Evolutionary conservation across 129 eudicot genomes (phyloP), one percentile per base, ranked within the genome.

Genomic region (Lactuca sativa): DNA sequence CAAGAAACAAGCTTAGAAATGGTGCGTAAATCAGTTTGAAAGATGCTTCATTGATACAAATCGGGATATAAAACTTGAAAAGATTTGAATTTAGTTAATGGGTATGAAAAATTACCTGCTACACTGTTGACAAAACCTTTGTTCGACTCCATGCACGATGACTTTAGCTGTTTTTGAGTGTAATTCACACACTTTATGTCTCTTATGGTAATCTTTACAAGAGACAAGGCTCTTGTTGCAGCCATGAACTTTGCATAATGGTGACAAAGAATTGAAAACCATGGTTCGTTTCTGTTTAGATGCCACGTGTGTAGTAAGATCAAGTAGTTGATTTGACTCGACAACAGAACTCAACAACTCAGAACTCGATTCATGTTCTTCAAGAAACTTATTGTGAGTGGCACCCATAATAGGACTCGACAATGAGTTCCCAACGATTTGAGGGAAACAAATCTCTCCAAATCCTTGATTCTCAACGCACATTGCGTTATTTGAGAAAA

Each of bases 101-200:
- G 43, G 62, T 33, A 57, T 7, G 67, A 74, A 71, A 16, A 71
- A 31, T 56, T 73, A 90, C 97, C 96, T 87, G 91, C 95, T 87
- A 80, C 97, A 90, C 77, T 90, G 89, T 81, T 90, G 97, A 74
- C 97, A 90, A 74, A 90, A 90, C 76, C 97, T 90, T 78, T 86
- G 97, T 83, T 84, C 83, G 64, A 87, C 56, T 52, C 95, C 84
- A 53, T 83, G 85, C n/a, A 90, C 95, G 74, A 90, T 77, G 25
- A 90, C 97, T 71, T 78, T 78, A 56, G 89, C 68, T 32, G 87
- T 85, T 76, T 90, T 90, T 21, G 97, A 85, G 80, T 87, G 97
- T 54, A 77, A 66, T 64, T 90, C 91, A 62, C 97, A 90, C 25
- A 90, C 97, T 83, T 79, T 90, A 74, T 87, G 97, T 80, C 89